These are phyloP conservation scores for Crassisporium funariophilum DNA, from an alignment of 768 basidiomycete genomes.

Conservation along the genomic window DNA sequence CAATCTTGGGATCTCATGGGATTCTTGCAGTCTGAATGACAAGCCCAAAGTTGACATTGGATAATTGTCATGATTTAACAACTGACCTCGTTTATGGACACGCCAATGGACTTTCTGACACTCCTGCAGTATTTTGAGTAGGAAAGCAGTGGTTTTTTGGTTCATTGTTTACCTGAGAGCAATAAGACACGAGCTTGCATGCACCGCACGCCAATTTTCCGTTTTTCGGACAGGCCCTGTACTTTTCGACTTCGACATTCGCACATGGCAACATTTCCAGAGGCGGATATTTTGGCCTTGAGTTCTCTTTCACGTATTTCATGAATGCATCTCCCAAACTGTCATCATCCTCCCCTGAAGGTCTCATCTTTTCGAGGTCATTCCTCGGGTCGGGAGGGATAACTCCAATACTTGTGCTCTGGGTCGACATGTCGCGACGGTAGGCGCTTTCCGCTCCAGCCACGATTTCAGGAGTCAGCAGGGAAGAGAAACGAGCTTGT, in stretches of 20 bases:
- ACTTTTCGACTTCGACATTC: constrained; percentile 27
- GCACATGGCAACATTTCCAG: constrained; percentile 36
- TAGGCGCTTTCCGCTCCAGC: not conserved
- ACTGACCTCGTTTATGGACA: constrained; percentile 37
- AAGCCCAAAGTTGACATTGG: not conserved
- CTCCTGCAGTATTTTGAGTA: constrained; percentile 24
- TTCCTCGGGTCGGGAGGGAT: constrained; percentile 11
- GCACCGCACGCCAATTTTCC: constrained; percentile 30
- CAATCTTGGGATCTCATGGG: constrained; percentile 20
- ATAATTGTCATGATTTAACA: not conserved
- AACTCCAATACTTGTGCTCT: constrained; percentile 3
- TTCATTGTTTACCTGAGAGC: constrained; percentile 33
- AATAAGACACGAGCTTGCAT: constrained; percentile 46
- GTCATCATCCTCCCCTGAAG: no score
- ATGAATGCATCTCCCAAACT: not conserved
- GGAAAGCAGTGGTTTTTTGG: not conserved
- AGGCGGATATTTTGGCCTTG: constrained; percentile 17
- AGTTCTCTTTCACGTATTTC: not conserved
- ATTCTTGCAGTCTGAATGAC: constrained; percentile 28
- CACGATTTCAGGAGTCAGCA: not conserved
- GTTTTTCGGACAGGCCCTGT: constrained; percentile 27
- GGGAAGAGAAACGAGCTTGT: not conserved
- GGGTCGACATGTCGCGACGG: not conserved
- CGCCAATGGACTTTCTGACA: constrained; percentile 46
- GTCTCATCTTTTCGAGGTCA: not conserved